Evolutionary conservation across 495 filamentous ascomycete genomes (phyloP).

Genomic region (Friedmanniomyces endolithicus): DNA sequence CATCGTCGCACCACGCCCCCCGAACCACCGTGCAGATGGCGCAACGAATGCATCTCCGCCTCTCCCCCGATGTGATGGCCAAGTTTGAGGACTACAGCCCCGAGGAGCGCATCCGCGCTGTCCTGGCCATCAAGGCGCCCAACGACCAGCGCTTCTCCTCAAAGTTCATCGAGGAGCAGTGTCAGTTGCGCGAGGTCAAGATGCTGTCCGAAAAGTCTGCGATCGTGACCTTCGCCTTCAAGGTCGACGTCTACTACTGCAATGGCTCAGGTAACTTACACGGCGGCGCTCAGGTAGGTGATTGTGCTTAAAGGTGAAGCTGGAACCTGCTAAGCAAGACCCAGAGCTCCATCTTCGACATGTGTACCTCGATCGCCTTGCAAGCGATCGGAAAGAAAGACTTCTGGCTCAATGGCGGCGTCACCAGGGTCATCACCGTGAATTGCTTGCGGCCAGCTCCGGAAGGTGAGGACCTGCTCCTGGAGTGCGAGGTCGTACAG

Average conservation of each 20-base stretch:
- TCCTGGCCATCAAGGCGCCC: constrained; percentile 8
- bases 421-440: constrained; percentile 28
- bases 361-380: constrained; percentile 26
- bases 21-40: neutral
- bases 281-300: constrained; percentile 13
- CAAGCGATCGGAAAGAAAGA: constrained; percentile 16
- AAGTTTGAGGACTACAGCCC: constrained; percentile 4
- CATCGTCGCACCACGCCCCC: neutral
- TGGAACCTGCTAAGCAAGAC: constrained; percentile 7
- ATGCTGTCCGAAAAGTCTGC: constrained; percentile 4
- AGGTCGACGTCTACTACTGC: constrained; percentile 20
- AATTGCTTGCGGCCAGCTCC: constrained; percentile 28
- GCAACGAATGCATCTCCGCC: neutral
- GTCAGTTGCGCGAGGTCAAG: constrained; percentile 5
- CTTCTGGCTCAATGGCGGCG: constrained; percentile 29
- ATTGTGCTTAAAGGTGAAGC: no score
- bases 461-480: constrained; percentile 22
- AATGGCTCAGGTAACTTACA: constrained; percentile 28
- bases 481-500: constrained; percentile 29
- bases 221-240: constrained; percentile 23
- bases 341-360: constrained; percentile 28
- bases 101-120: constrained; percentile 10
- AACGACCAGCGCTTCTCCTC: constrained; percentile 10
- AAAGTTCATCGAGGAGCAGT: constrained; percentile 9
- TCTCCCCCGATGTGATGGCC: neutral